A percentile compares a stretch with the other conserved stretches of the same genome.
Evolutionary conservation across 208 protist species (phyloP).

Genomic region (Leptomonas pyrrhocoris): DNA sequence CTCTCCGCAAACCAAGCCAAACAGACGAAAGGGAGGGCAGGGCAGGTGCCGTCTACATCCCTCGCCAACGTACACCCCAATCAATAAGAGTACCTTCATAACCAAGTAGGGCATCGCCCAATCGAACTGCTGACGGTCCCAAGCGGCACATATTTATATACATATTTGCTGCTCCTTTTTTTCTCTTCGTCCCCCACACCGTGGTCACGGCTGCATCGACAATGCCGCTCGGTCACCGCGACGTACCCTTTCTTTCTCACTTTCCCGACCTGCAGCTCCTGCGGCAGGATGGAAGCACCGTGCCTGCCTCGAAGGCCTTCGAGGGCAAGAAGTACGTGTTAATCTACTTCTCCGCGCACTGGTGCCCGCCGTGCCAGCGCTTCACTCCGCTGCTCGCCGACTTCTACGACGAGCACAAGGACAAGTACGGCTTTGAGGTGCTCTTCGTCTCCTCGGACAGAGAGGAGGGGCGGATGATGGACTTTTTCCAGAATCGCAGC

Average conservation of each 20-base stretch:
- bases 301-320: conserved; percentile 34
- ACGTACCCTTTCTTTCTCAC: conserved; percentile 26
- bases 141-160: no score
- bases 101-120: no score
- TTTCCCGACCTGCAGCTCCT: conserved; percentile 37
- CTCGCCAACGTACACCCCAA: no score
- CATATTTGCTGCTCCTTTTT: not conserved
- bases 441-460: conserved; percentile 73
- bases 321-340: conserved; percentile 57
- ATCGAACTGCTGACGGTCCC: no score
- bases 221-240: conserved; percentile 18
- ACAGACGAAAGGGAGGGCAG: no score
- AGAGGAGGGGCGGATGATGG: conserved; percentile 55
- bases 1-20: no score
- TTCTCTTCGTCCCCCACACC: not conserved
- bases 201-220: not conserved
- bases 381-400: conserved; percentile 78
- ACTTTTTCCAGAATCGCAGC: conserved; percentile 64
- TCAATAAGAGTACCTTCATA: no score
- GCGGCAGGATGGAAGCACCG: conserved; percentile 43
- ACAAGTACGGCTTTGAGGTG: conserved; percentile 56
- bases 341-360: conserved; percentile 86
- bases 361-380: conserved; percentile 77
- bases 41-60: no score
- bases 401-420: conserved; percentile 55